phyloP scores from a whole-genome alignment of 371 early-diverging fungal genomes.

The Circinella umbellata region DNA sequence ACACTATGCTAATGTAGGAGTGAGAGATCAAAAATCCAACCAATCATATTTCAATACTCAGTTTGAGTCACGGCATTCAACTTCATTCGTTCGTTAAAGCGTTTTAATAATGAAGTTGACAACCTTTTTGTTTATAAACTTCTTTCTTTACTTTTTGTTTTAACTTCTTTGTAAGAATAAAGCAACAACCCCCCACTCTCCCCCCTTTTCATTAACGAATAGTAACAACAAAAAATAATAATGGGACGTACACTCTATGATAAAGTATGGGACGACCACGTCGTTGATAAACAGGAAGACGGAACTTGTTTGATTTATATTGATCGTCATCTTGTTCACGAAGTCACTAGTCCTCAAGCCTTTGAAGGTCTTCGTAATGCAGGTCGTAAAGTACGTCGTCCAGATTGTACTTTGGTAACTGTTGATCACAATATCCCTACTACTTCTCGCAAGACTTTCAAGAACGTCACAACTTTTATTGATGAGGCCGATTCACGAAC shows the following conservation, averaged over 20 bases:
- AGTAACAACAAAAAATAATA: not conserved
- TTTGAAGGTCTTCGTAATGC: slow-evolving; percentile 73
- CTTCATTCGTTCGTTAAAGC: not conserved
- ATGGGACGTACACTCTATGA: slow-evolving; percentile 60
- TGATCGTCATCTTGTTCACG: slow-evolving; percentile 74
- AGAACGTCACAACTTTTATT: slow-evolving; percentile 63
- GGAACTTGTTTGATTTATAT: slow-evolving; percentile 71
- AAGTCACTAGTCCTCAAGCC: slow-evolving; percentile 72
- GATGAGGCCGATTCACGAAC: slow-evolving; percentile 65
- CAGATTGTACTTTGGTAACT: slow-evolving; percentile 70
- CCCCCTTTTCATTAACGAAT: not conserved
- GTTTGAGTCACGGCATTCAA: slow-evolving; percentile 14
- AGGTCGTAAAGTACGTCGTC: slow-evolving; percentile 59
- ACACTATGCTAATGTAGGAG: not conserved
- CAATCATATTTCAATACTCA: slow-evolving; percentile 14
- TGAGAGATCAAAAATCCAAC: not conserved
- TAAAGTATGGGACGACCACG: slow-evolving; percentile 55
- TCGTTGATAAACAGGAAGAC: slow-evolving; percentile 56
- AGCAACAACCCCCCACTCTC: slow-evolving; percentile 3
- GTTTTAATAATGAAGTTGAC: slow-evolving; percentile 1
- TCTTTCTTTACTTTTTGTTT: not conserved
- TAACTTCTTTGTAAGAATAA: not conserved
- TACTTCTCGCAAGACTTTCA: slow-evolving; percentile 55
- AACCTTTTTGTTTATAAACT: not conserved
- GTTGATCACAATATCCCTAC: slow-evolving; percentile 81